phyloP scores from a whole-genome alignment of 2,329 filamentous ascomycete species.

The Ceratocystis papillata region DNA sequence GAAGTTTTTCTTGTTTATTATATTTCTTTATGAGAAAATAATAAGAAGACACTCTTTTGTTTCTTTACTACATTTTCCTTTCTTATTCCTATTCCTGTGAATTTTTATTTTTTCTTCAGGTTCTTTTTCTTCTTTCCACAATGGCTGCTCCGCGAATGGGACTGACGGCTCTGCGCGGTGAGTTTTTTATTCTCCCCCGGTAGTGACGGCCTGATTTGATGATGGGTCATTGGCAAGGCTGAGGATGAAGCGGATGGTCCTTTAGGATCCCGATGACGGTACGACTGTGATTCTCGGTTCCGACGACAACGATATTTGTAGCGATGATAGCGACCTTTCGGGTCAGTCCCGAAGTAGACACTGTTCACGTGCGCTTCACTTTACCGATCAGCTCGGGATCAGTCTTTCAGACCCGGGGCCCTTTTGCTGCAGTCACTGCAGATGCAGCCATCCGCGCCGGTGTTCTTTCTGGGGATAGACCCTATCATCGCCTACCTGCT shows the following conservation, averaged over 20 bases:
- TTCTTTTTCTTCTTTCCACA: conserved; percentile 26
- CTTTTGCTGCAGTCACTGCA: too few species aligned
- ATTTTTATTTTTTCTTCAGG: conserved; percentile 7
- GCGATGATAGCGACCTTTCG: background rate
- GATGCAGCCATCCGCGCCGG: too few species aligned
- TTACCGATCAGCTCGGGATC: background rate
- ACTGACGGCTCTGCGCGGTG: conserved; percentile 48
- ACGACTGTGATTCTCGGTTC: background rate
- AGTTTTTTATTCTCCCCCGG: conserved; percentile 8
- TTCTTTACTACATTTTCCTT: background rate
- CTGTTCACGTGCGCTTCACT: background rate
- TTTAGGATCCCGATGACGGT: background rate
- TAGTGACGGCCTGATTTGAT: background rate
- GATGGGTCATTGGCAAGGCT: background rate
- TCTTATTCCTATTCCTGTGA: background rate
- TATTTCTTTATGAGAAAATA: background rate
- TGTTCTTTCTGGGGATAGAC: too few species aligned
- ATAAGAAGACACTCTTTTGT: background rate
- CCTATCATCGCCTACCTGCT: too few species aligned
- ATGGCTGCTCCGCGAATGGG: conserved; percentile 51
- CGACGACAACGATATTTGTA: background rate
- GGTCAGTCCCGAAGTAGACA: background rate
- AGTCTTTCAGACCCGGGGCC: too few species aligned
- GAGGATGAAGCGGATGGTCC: background rate
- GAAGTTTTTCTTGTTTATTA: conserved; percentile 7